Evolutionary conservation across 2,329 filamentous ascomycete species (phyloP).

Genomic region (Aspergillus ochraceus): DNA sequence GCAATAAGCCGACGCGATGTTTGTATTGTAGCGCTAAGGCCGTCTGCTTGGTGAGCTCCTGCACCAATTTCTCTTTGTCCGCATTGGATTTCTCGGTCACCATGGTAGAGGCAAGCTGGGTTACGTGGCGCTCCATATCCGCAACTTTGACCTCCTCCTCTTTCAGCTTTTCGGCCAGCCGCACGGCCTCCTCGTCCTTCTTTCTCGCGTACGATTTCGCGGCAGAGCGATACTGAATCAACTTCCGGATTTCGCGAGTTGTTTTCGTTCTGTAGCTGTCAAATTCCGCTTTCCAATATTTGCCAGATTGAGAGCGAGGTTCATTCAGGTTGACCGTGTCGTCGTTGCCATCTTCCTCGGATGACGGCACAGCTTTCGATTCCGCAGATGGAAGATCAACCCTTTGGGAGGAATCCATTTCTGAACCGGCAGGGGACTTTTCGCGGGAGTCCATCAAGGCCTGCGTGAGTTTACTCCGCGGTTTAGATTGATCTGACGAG

Average conservation of each 20-base stretch:
- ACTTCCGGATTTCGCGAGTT: constrained; percentile 59
- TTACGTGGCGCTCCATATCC: constrained; percentile 46
- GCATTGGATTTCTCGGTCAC: constrained; percentile 28
- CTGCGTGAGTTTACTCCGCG: constrained; percentile 43
- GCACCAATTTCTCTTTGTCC: constrained; percentile 43
- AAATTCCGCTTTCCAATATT: constrained; percentile 64
- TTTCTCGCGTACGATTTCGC: constrained; percentile 61
- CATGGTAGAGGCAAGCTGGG: constrained; percentile 43
- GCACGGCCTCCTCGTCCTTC: constrained; percentile 57
- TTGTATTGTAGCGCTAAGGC: constrained; percentile 47
- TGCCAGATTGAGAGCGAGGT: constrained; percentile 58
- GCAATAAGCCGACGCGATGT: constrained; percentile 40
- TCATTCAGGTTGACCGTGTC: constrained; percentile 55
- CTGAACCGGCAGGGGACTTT: constrained; percentile 29
- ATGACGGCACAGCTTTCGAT: constrained; percentile 8
- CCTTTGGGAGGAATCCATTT: constrained; percentile 12
- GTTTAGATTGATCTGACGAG: constrained; percentile 34
- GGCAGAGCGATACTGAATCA: constrained; percentile 60
- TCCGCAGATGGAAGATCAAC: constrained; percentile 14
- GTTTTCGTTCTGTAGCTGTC: constrained; percentile 59
- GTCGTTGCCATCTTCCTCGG: constrained; percentile 40
- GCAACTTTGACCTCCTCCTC: constrained; percentile 49
- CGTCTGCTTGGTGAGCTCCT: constrained; percentile 45
- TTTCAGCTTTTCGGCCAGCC: constrained; percentile 53
- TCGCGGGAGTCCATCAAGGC: constrained; percentile 42